Evolutionary conservation across 179 eudicot species (phyloP), one percentile per base, ranked within the genome.

Genomic region (Heliamphora ciliata): DNA sequence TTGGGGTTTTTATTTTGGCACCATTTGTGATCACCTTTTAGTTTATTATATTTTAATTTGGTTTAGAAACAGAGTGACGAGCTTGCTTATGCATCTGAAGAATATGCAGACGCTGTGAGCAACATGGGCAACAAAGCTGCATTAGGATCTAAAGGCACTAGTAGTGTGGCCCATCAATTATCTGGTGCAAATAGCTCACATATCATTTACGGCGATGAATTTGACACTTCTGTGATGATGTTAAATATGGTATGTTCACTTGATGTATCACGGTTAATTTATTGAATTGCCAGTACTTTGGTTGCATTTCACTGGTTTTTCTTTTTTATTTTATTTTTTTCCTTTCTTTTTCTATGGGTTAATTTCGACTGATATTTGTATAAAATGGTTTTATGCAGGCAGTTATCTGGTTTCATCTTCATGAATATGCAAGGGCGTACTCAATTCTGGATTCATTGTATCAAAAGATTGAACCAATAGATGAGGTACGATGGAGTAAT

Each of bases 381-480:
- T 50, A 56, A 71, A 58, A 58, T 71, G 64, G 24, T 48, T 58
- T 74, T 78, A 31, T 46, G 66, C 89, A 95, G 99, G 98, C 97
- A 77, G 91, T 93, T 81, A 76, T 91, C 77, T 90, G 91, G 85
- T 94, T 89, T 84, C 92, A 94, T 84, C 97, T 96, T 65, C 94
- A 91, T 79, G 96, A 96, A 79, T 90, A 94, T 89, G 78, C 91
- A 8, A 94, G 89, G 81, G 90, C 97, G 50, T 88, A 85, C 67
- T 89, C 93, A 18, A 87, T 92, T 83, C 85, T 96, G 89, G 93
- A 91, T 63, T 84, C 92, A 44, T 80, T 96, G 72, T 94, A 88
- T 90, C 96, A 92, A 83, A 92, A 91, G 83, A 91, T 96, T 84
- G 94, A 88, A 87, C 97, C 97, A 21, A 89, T 96, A 78, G 94